Evolutionary conservation across 2,329 filamentous ascomycete species (phyloP).

Genomic region (Alternaria sp.): DNA sequence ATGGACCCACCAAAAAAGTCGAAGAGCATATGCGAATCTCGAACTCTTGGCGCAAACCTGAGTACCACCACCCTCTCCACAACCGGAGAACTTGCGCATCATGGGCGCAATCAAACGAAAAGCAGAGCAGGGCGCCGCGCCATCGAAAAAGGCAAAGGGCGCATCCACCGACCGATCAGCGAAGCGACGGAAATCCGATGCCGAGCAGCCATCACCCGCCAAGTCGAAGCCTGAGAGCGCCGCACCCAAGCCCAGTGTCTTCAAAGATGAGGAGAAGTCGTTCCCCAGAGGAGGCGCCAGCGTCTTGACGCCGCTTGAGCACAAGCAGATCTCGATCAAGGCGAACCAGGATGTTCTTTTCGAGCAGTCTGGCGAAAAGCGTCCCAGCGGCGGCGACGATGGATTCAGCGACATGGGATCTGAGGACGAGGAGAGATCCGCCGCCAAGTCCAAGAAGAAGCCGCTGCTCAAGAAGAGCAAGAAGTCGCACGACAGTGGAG

Average conservation of each 20-base stretch:
- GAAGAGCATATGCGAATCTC: conserved; percentile 9
- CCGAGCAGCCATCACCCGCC: conserved; percentile 33
- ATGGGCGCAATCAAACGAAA: conserved; percentile 58
- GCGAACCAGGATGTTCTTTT: conserved; percentile 91
- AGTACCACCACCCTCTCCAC: conserved; percentile 7
- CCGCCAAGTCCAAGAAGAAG: conserved; percentile 58
- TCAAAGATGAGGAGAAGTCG: conserved; percentile 80
- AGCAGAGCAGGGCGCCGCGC: conserved; percentile 45
- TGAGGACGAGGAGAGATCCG: conserved; percentile 51
- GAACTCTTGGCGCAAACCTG: conserved; percentile 30
- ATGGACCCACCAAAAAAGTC: conserved; percentile 16
- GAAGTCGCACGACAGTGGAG: conserved; percentile 50
- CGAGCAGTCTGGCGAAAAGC: conserved; percentile 73
- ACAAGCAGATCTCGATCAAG: conserved; percentile 94
- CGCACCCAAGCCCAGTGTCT: conserved; percentile 50
- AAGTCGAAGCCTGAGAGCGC: conserved; percentile 40
- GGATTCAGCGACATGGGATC: conserved; percentile 53
- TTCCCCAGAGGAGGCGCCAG: conserved; percentile 94
- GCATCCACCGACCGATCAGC: conserved; percentile 39
- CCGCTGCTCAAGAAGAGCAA: conserved; percentile 58
- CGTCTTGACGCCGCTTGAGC: conserved; percentile 88
- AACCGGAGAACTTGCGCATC: conserved; percentile 9
- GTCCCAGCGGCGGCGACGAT: conserved; percentile 55
- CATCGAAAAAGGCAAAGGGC: conserved; percentile 41
- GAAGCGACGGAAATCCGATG: conserved; percentile 49